phyloP scores from a whole-genome alignment of 495 filamentous ascomycete species.

The Pseudotulostoma volvatum region DNA sequence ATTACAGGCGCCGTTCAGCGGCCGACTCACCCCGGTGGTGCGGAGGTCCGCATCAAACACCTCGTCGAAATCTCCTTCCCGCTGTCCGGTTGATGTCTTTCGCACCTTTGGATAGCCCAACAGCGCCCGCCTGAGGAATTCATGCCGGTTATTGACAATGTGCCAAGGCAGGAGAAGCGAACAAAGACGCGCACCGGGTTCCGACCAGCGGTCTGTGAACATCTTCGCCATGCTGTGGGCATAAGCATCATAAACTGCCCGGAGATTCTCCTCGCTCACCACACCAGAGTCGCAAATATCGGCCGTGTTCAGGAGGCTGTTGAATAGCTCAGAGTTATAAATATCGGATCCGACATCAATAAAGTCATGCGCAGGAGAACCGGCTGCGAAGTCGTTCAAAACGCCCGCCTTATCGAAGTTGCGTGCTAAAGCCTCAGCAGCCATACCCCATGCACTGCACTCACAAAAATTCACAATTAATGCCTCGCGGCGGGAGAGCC shows the following conservation, averaged over 20 bases:
- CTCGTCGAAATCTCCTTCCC: constrained; percentile 17
- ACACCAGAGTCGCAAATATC: constrained; percentile 18
- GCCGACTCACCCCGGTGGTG: constrained; percentile 17
- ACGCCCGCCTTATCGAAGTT: constrained; percentile 14
- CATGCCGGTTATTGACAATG: constrained; percentile 15
- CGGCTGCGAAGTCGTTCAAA: constrained; percentile 15
- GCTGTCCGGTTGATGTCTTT: constrained; percentile 7
- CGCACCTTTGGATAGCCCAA: constrained; percentile 14
- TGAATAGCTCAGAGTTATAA: constrained; percentile 17
- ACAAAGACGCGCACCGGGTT: constrained; percentile 13
- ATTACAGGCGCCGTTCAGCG: constrained; percentile 14
- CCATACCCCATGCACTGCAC: constrained; percentile 18
- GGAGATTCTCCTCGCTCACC: constrained; percentile 14
- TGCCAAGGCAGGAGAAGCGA: constrained; percentile 15
- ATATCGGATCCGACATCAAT: constrained; percentile 19
- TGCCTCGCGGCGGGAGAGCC: constrained; percentile 9
- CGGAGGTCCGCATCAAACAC: constrained; percentile 14
- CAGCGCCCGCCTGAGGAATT: constrained; percentile 15
- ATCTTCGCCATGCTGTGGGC: constrained; percentile 10
- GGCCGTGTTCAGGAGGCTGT: constrained; percentile 16
- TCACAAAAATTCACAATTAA: constrained; percentile 13
- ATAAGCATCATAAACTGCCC: constrained; percentile 16
- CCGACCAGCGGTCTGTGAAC: constrained; percentile 15
- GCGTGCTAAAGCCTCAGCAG: constrained; percentile 14
- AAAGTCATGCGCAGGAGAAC: constrained; percentile 16